A percentile compares a stretch with the other conserved stretches of the same genome.
phyloP scores from a whole-genome alignment of 768 basidiomycete genomes.

The Gautieria morchelliformis region DNA sequence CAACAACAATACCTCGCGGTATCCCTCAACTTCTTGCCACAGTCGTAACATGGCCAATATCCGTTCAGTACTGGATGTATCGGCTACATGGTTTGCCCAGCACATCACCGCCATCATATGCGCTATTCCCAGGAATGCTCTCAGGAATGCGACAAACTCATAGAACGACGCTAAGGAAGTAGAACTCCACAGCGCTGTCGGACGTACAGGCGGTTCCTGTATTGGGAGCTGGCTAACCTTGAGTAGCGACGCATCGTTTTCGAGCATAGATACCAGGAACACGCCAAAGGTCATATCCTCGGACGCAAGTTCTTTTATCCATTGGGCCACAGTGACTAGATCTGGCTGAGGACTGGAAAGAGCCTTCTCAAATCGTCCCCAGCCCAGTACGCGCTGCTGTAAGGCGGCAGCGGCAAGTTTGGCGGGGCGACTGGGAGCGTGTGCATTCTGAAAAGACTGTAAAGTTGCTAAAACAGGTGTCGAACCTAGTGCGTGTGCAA shows the following conservation, averaged over 20 bases:
- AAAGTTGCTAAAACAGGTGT: slow-evolving; percentile 4
- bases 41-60: slow-evolving; percentile 50
- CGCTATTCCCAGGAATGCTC: slow-evolving; percentile 59
- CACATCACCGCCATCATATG: slow-evolving; percentile 62
- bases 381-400: slow-evolving; percentile 40
- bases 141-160: slow-evolving; percentile 55
- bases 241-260: not conserved
- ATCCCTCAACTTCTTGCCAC: slow-evolving; percentile 62
- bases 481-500: slow-evolving; percentile 5
- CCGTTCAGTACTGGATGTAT: slow-evolving; percentile 53
- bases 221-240: not conserved
- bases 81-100: slow-evolving; percentile 71
- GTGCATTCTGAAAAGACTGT: slow-evolving; percentile 26
- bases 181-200: not conserved
- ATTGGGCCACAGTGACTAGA: slow-evolving; percentile 35
- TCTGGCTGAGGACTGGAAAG: slow-evolving; percentile 45
- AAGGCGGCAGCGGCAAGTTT: slow-evolving; percentile 42
- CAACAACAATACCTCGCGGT: slow-evolving; percentile 46
- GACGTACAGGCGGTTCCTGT: not conserved
- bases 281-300: slow-evolving; percentile 8
- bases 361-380: slow-evolving; percentile 53
- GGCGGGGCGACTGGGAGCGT: slow-evolving; percentile 29
- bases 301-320: slow-evolving; percentile 33
- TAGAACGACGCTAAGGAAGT: not conserved
- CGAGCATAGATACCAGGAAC: slow-evolving; percentile 6